A percentile compares a stretch with the other conserved stretches of the same genome.
phyloP scores from a whole-genome alignment of 2,329 filamentous ascomycete species.

The Escovopsis sp. region DNA sequence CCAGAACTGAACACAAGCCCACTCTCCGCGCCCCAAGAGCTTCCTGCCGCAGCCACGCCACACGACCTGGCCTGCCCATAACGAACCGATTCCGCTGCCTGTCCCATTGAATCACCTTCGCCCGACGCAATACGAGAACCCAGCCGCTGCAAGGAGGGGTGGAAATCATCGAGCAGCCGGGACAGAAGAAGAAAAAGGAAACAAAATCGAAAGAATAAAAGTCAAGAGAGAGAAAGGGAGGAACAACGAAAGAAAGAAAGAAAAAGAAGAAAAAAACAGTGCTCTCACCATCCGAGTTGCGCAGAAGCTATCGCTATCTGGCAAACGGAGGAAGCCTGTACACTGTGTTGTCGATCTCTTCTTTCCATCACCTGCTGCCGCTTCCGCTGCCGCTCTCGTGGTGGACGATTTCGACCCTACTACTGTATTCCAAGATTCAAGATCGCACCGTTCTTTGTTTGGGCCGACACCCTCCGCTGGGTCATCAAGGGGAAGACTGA shows the following conservation, averaged over 20 bases:
- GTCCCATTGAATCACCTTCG: no score
- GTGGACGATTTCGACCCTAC: not conserved
- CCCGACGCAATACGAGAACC: no score
- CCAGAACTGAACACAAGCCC: not conserved
- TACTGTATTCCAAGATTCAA: not conserved
- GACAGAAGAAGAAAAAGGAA: no score
- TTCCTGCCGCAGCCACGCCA: not conserved
- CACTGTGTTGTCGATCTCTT: not conserved
- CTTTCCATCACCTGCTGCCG: not conserved
- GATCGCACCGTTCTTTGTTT: not conserved
- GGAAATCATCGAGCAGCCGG: no score
- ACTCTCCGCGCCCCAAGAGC: not conserved
- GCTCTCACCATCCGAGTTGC: not conserved
- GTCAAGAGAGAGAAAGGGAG: not conserved
- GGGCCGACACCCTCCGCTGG: constrained; percentile 5
- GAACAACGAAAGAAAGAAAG: not conserved
- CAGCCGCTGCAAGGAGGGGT: no score
- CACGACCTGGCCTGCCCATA: not conserved
- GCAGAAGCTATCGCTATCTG: no score
- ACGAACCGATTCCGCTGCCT: not conserved
- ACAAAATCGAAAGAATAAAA: no score
- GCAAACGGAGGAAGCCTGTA: not conserved
- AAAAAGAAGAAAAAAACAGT: no score
- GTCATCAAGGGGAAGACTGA: constrained; percentile 15
- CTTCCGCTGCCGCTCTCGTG: not conserved